Evolutionary conservation across 345 rosid species (phyloP).

Genomic region (Dimocarpus longan): DNA sequence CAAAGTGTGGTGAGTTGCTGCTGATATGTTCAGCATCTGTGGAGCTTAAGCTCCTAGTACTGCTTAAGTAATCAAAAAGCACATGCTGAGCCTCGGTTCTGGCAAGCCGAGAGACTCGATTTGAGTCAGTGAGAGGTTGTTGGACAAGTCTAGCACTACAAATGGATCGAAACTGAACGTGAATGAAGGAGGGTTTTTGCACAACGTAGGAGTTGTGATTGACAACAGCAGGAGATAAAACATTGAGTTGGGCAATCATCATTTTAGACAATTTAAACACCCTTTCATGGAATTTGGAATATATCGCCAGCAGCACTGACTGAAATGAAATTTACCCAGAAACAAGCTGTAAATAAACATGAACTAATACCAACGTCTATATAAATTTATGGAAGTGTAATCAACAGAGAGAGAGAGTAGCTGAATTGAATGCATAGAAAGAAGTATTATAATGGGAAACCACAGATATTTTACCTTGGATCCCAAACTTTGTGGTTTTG

Average conservation of each 20-base stretch:
- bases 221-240: conserved; percentile 30
- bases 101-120: conserved; percentile 41
- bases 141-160: conserved; percentile 29
- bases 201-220: conserved; percentile 27
- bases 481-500: no score
- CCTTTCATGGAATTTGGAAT: conserved; percentile 27
- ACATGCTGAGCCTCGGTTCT: conserved; percentile 59
- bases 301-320: conserved; percentile 40
- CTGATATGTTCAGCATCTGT: conserved; percentile 86
- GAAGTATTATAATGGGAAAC: no score
- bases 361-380: no score
- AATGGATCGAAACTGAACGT: conserved; percentile 33
- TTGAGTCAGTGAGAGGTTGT: conserved; percentile 23
- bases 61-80: conserved; percentile 77
- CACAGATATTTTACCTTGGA: no score
- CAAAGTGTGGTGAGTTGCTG: conserved; percentile 66
- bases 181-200: conserved; percentile 35
- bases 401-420: no score
- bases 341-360: no score
- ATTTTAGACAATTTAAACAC: conserved; percentile 30
- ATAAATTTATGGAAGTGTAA: no score
- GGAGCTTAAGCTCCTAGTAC: conserved; percentile 57
- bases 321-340: no score
- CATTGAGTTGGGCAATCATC: conserved; percentile 46
- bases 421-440: no score